Evolutionary conservation across 2,329 filamentous ascomycete species (phyloP).

Genomic region (Dryadomyces sulphureus): DNA sequence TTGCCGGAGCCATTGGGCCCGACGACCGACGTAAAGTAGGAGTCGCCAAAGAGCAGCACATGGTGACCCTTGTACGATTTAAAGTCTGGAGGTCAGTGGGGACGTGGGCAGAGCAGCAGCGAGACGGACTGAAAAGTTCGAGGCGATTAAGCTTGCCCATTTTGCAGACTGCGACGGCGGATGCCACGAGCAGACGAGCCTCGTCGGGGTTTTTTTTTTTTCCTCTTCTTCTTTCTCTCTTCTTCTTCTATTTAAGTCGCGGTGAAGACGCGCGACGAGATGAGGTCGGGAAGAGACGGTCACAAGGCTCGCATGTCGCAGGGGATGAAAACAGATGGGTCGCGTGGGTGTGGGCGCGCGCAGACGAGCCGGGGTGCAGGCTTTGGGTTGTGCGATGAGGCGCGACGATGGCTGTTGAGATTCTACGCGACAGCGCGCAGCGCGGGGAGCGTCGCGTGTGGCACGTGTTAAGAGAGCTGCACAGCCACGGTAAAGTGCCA

Average conservation of each 20-base stretch:
- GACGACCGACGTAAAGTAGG: constrained; percentile 98
- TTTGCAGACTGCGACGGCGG: constrained; percentile 6
- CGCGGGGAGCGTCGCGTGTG: too few relatives aligned
- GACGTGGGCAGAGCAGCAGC: not conserved
- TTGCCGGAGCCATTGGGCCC: constrained; percentile 99
- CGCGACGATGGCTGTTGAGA: not conserved
- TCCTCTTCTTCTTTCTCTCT: too few relatives aligned
- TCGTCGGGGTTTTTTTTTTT: not conserved
- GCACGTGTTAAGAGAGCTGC: too few relatives aligned
- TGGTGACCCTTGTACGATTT: constrained; percentile 99
- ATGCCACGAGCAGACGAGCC: not conserved
- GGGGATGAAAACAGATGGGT: not conserved
- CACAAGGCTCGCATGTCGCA: not conserved
- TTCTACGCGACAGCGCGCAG: too few relatives aligned
- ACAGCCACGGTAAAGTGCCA: too few relatives aligned
- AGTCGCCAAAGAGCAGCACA: constrained; percentile 85
- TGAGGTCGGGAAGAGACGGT: not conserved
- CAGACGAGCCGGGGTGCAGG: too few relatives aligned
- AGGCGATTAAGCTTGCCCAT: constrained; percentile 97
- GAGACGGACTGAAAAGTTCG: constrained; percentile 74
- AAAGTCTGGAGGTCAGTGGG: constrained; percentile 52
- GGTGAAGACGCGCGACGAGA: not conserved
- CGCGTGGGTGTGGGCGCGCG: not conserved
- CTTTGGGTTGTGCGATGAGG: not conserved
- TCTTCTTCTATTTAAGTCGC: not conserved